Base-by-base conservation (phyloP, 2,329 filamentous ascomycete species). In the Aureobasidium uvarum region DNA sequence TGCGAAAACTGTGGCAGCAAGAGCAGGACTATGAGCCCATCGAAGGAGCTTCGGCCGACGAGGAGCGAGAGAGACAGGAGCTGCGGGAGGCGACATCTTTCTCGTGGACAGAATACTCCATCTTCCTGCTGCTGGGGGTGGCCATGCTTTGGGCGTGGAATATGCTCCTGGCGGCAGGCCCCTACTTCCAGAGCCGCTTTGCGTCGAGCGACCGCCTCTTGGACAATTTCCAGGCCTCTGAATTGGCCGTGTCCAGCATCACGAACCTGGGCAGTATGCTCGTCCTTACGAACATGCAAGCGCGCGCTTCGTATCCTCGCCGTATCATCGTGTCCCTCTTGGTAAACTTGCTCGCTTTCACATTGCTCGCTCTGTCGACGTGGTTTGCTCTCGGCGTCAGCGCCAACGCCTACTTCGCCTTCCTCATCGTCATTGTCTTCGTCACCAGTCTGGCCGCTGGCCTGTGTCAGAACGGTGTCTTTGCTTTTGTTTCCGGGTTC, bases 101-200 rank as follows among this genome's bases (percentile, higher is more conserved):
- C 79, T 96, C 92, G 68, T 92, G 90, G 87, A 74, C 91, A 41
- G 91, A 96, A 75, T 99, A 98, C 78, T 80, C 79, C 71, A 88
- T 96, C 74, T 98, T 98, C 77, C 81, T 89, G 65, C 80, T 96
- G 59, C 81, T 98, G 31, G 95, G 95, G 59, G 83, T 96, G 65
- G 91, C 93, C 62, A 98, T 98, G 95, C 83, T 98, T 51, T 98
- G 94, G 94, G 92, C 94, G 64, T 98, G 94, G 94, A 98, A 98
- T 81, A 97, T 97, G 94, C 97, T 98, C 77, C 86, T 98, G 71
- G 94, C 95, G 52, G 92, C 94, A 10, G 91, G 92, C 1, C 92
- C 94, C 5, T 98, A 98, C 81, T 97, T 98, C 79, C 87, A 93
- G 73, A 83, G 82, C 58, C 91, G 94, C 70, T 96, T 98, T 77